Evolutionary conservation across 1,284 basidiomycete genomes (phyloP), one percentile per base, ranked within the genome.

Genomic region (Ustilago hordei): DNA sequence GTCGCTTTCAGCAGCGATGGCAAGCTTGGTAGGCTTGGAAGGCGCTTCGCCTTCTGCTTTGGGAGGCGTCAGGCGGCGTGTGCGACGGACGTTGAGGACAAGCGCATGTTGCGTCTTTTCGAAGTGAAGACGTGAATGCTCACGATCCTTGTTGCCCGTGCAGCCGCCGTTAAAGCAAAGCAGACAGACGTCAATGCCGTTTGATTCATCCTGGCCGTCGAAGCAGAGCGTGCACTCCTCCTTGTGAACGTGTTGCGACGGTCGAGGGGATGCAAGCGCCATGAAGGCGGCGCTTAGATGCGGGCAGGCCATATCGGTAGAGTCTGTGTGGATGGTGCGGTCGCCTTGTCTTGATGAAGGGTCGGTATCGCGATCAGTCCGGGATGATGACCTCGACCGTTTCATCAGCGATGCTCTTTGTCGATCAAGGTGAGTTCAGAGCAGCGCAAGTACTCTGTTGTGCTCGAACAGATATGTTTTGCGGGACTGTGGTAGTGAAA

Each of bases 171-270:
- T 98, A 89, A 96, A 99, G 88, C 97, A 99, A 31, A 87, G 86
- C 62, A 99, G 88, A 86, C 96, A 99, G 56, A 98, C 93, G 75
- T 98, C 92, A 67, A 98, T 89, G 12, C 96, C 96, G 13, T 89
- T 61, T 55, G 64, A 55, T 28, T 83, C 80, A 32, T 93, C 95
- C 90, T 96, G 94, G 82, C 91, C 91, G 86, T 98, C 95, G 85
- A 98, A 99, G 87, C 96, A 99, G 69, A 95, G 93, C 0, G 95
- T 97, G 82, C 94, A 96, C 86, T 95, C 94, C 85, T 95, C 94
- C 11, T 93, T 89, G 81, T 95, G 92, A 0, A 95, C 84, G 7
- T 70, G 66, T 56, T 84, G 79, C 12, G 73, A 72, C 6, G 73
- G 64, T 23, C 80, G 62, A 31, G 84, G 84, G 9, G 81, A 64